Evolutionary conservation across 352 stramenopile genomes (phyloP).

Genomic region (Globisporangium solare): DNA sequence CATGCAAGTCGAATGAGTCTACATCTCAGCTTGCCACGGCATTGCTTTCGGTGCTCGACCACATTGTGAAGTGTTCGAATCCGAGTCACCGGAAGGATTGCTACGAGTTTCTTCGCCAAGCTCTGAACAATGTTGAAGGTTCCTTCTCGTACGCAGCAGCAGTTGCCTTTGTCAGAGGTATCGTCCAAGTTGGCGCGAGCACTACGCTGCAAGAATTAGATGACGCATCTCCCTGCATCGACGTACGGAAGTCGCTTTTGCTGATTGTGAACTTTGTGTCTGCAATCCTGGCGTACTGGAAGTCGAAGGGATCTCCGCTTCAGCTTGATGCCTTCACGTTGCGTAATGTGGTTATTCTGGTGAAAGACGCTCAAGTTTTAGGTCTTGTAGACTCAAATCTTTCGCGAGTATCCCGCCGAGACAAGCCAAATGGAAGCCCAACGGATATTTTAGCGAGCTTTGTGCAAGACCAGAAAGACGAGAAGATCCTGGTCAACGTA

Average conservation of each 20-base stretch:
- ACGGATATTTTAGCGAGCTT: conserved; percentile 17
- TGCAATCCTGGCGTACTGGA: conserved; percentile 20
- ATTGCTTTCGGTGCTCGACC: conserved; percentile 37
- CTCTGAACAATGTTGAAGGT: conserved; percentile 33
- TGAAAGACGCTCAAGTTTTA: conserved; percentile 44
- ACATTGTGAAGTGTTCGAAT: conserved; percentile 33
- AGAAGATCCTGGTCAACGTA: conserved; percentile 31
- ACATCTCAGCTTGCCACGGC: conserved; percentile 30
- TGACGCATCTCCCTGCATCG: conserved; percentile 13
- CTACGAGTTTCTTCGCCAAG: conserved; percentile 37
- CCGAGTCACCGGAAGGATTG: conserved; percentile 37
- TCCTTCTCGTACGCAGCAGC: conserved; percentile 32
- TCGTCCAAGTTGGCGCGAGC: conserved; percentile 21
- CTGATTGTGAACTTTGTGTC: conserved; percentile 29
- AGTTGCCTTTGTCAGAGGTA: conserved; percentile 28
- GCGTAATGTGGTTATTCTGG: conserved; percentile 33
- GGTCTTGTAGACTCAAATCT: conserved; percentile 9
- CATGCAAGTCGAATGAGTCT: conserved; percentile 38
- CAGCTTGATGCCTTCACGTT: conserved; percentile 36
- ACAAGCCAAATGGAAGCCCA: conserved; percentile 1
- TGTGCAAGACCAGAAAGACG: conserved; percentile 21
- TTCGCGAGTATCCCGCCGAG: not conserved
- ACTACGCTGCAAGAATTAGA: conserved; percentile 19
- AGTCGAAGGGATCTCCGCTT: conserved; percentile 16
- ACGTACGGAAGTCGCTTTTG: conserved; percentile 25